Evolutionary conservation across 768 basidiomycete species (phyloP).

Genomic region (Scleroderma citrinum): DNA sequence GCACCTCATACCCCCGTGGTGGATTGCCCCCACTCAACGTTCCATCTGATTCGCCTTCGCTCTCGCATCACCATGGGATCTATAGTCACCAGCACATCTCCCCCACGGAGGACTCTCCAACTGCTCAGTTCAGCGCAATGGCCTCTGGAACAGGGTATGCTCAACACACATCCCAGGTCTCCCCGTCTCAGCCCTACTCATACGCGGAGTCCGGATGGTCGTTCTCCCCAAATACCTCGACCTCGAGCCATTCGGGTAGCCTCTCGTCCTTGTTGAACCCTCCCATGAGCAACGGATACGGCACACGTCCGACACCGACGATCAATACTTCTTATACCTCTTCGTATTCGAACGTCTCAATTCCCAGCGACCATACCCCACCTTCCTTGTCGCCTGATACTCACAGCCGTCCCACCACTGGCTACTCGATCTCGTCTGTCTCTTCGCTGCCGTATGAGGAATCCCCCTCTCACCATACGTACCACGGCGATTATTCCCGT

Average conservation of each 20-base stretch:
- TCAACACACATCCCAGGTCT: conserved; percentile 30
- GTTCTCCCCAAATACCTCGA: conserved; percentile 41
- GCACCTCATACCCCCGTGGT: conserved; percentile 50
- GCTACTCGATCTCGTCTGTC: conserved; percentile 81
- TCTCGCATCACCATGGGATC: conserved; percentile 50
- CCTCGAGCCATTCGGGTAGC: conserved; percentile 64
- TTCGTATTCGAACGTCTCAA: conserved; percentile 64
- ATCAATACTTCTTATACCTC: conserved; percentile 66
- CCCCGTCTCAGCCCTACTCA: conserved; percentile 50
- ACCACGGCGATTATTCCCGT: conserved; percentile 58
- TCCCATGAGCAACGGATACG: conserved; percentile 35
- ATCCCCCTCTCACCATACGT: conserved; percentile 28
- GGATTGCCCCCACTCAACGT: conserved; percentile 79
- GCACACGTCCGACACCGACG: conserved; percentile 55
- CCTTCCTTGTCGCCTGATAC: conserved; percentile 70
- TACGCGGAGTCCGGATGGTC: conserved; percentile 61
- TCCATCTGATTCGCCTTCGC: conserved; percentile 64
- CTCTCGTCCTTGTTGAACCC: conserved; percentile 78
- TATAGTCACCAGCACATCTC: conserved; percentile 58
- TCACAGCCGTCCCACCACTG: conserved; percentile 71
- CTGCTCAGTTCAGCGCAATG: conserved; percentile 40
- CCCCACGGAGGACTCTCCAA: conserved; percentile 63
- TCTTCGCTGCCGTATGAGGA: conserved; percentile 72
- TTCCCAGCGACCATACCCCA: conserved; percentile 63
- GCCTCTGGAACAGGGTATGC: conserved; percentile 26